These are phyloP conservation scores for Tricholomella constricta DNA, from an alignment of 768 basidiomycete genomes.

Conservation along the genomic window DNA sequence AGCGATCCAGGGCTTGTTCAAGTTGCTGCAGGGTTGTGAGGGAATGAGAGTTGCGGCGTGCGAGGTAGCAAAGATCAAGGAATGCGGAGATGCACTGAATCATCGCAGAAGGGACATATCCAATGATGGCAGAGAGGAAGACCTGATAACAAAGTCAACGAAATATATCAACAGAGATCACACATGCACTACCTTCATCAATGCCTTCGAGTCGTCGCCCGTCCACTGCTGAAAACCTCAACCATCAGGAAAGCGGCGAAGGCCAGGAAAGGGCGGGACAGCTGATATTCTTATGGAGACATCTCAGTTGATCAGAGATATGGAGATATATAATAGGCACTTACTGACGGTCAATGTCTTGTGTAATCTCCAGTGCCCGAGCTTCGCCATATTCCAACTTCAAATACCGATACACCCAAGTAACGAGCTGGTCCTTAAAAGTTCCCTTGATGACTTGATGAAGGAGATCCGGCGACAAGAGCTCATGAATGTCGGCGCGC, in stretches of 20 bases:
- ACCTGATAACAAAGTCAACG: too few relatives aligned
- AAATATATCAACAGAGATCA: too few relatives aligned
- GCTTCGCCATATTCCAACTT: conserved; percentile 15
- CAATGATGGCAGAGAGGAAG: conserved; percentile 19
- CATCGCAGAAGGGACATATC: conserved; percentile 18
- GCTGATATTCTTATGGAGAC: conserved; percentile 20
- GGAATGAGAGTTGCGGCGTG: not conserved
- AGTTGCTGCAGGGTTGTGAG: not conserved
- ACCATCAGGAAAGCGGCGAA: conserved; percentile 26
- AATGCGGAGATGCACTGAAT: conserved; percentile 18
- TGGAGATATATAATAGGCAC: conserved; percentile 4
- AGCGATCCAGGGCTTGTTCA: not conserved
- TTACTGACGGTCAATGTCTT: conserved; percentile 40
- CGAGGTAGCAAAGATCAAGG: conserved; percentile 25
- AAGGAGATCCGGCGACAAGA: conserved; percentile 26
- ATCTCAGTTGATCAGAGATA: conserved; percentile 2
- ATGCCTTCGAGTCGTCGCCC: conserved; percentile 34
- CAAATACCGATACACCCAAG: conserved; percentile 37
- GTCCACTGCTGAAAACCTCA: conserved; percentile 28
- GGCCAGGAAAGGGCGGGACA: conserved; percentile 24
- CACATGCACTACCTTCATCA: conserved; percentile 32
- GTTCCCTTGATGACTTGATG: conserved; percentile 34
- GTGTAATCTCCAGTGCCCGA: conserved; percentile 28
- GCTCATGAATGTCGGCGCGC: conserved; percentile 17
- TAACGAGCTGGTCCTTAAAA: conserved; percentile 39